phyloP scores from a whole-genome alignment of 257 asterid species.

The Fraxinus quadrangulata region DNA sequence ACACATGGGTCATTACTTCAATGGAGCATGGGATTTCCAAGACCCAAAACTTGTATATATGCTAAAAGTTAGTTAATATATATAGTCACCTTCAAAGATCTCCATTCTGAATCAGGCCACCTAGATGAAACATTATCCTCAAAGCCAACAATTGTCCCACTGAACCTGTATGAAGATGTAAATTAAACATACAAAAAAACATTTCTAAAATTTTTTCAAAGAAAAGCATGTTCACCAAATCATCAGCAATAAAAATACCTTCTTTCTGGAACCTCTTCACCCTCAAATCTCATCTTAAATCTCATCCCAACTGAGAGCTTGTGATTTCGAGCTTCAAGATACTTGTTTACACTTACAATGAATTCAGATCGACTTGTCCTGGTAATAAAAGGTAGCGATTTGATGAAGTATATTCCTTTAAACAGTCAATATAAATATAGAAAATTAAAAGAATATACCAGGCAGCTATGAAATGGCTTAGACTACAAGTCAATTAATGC shows the following conservation, averaged over 20 bases:
- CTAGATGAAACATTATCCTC: slow-evolving; percentile 60
- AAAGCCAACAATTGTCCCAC: slow-evolving; percentile 95
- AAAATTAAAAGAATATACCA: neutral
- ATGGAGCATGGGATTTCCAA: slow-evolving; percentile 14
- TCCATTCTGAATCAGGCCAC: slow-evolving; percentile 97
- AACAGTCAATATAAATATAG: slow-evolving; percentile 13
- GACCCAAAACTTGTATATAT: neutral
- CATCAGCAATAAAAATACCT: slow-evolving; percentile 52
- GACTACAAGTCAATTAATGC: neutral
- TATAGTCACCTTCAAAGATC: slow-evolving; percentile 76
- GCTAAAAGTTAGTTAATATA: neutral
- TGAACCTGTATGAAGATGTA: slow-evolving; percentile 59
- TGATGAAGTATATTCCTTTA: slow-evolving; percentile 3
- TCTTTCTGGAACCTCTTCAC: slow-evolving; percentile 97
- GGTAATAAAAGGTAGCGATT: slow-evolving; percentile 31
- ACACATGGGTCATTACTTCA: neutral
- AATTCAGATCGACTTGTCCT: slow-evolving; percentile 97
- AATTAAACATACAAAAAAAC: slow-evolving; percentile 15
- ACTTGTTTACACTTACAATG: slow-evolving; percentile 79
- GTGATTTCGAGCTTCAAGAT: slow-evolving; percentile 85
- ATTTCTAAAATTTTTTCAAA: slow-evolving; percentile 8
- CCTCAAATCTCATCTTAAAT: slow-evolving; percentile 97
- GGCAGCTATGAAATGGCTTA: slow-evolving; percentile 10
- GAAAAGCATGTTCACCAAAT: neutral
- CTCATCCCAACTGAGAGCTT: slow-evolving; percentile 96